A percentile compares a stretch with the other conserved stretches of the same genome.
Conservation (phyloP, 306 rosid species). For the Dalbergia oliveri region DNA sequence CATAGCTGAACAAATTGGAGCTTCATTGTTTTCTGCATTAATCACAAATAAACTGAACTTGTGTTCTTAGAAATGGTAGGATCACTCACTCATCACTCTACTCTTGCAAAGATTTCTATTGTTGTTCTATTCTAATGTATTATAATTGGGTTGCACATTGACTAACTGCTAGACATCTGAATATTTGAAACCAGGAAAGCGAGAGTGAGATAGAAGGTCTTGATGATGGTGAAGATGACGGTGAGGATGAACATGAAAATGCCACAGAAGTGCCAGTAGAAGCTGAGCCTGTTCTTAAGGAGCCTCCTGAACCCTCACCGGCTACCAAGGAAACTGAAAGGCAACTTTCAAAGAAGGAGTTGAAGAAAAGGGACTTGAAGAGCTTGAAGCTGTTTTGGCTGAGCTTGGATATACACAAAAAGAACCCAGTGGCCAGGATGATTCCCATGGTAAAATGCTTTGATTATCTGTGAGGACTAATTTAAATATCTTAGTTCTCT, state of each 20-base stretch:
- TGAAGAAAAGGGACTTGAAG: constrained; percentile 96
- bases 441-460: constrained; percentile 62
- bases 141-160: neutral
- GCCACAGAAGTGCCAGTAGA: constrained; percentile 66
- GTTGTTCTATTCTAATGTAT: neutral
- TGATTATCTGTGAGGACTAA: neutral
- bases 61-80: neutral
- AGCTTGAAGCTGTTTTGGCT: constrained; percentile 95
- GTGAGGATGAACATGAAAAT: constrained; percentile 84
- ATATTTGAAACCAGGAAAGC: constrained; percentile 63
- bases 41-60: constrained; percentile 3
- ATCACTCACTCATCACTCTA: neutral
- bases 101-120: neutral
- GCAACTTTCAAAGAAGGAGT: constrained; percentile 91
- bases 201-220: constrained; percentile 91
- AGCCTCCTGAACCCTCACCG: constrained; percentile 58
- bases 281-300: constrained; percentile 65
- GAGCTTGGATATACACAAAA: constrained; percentile 81
- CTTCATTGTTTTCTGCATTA: neutral
- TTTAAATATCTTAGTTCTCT: neutral
- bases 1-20: neutral
- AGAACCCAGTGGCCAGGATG: constrained; percentile 73
- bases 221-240: constrained; percentile 90
- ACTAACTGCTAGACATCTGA: constrained; percentile 12
- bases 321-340: constrained; percentile 83